These are phyloP conservation scores for Penstemon davidsonii DNA, from an alignment of 257 asterid species.

Conservation along the genomic window DNA sequence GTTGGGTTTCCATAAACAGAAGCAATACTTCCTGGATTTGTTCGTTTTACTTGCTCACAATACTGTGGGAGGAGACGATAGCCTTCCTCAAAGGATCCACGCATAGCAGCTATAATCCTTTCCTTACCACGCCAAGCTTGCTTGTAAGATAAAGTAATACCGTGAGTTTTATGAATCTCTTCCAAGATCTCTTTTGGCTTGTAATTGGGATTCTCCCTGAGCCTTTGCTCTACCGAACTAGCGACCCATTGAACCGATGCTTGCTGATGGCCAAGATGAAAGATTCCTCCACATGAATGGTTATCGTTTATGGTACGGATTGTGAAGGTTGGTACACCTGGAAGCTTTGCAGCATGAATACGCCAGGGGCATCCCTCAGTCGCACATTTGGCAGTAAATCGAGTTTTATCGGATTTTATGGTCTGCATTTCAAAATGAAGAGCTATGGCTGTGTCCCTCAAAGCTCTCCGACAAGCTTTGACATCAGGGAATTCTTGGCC, in stretches of 20 bases:
- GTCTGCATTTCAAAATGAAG: constrained; percentile 95
- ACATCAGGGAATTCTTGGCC: constrained; percentile 97
- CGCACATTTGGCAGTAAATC: constrained; percentile 92
- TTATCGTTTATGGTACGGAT: constrained; percentile 77
- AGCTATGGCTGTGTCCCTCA: constrained; percentile 89
- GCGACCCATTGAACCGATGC: constrained; percentile 99
- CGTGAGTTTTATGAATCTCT: constrained; percentile 82
- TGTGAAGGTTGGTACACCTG: constrained; percentile 91
- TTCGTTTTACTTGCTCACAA: constrained; percentile 85
- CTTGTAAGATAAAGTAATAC: constrained; percentile 87
- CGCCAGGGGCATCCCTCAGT: constrained; percentile 94
- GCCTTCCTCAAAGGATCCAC: constrained; percentile 95
- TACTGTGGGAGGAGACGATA: constrained; percentile 87
- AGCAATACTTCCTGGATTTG: constrained; percentile 91
- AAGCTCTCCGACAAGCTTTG: constrained; percentile 86
- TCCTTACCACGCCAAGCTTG: constrained; percentile 99
- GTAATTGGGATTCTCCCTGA: constrained; percentile 79
- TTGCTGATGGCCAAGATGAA: constrained; percentile 94
- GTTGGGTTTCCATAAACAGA: constrained; percentile 64
- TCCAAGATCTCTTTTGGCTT: constrained; percentile 95
- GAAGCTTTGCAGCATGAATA: constrained; percentile 93
- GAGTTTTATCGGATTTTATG: constrained; percentile 86
- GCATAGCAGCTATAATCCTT: constrained; percentile 90
- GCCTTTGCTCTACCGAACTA: constrained; percentile 82
- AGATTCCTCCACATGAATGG: constrained; percentile 87